Conservation (phyloP, 2,329 filamentous ascomycete species). For the Drechslerella stenobrocha region DNA sequence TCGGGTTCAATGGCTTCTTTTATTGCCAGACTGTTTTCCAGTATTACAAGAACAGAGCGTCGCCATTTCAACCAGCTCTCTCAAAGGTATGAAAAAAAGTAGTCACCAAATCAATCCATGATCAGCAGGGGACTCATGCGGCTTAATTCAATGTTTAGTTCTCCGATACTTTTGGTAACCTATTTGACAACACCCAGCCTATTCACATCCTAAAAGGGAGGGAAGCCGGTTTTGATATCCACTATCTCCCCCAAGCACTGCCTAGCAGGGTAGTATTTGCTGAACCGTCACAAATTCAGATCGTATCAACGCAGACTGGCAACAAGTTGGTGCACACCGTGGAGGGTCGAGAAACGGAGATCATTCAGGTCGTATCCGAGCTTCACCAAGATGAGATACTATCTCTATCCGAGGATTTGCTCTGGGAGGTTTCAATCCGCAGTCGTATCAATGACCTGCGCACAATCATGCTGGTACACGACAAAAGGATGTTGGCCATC, state of each 20-base stretch:
- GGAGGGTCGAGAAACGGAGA: conserved; percentile 52
- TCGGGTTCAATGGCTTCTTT: conserved; percentile 56
- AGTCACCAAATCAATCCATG: too few species aligned
- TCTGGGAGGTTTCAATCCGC: conserved; percentile 55
- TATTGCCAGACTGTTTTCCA: neutral
- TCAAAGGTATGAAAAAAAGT: too few species aligned
- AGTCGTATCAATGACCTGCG: conserved; percentile 57
- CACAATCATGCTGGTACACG: conserved; percentile 57
- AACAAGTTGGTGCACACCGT: conserved; percentile 16
- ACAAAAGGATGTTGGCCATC: conserved; percentile 58
- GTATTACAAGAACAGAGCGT: conserved; percentile 10
- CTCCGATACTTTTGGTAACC: conserved; percentile 53
- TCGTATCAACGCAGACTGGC: conserved; percentile 1
- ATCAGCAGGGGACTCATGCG: conserved; percentile 9
- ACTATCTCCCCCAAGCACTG: conserved; percentile 54
- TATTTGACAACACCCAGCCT: conserved; percentile 54
- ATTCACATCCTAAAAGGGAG: conserved; percentile 57
- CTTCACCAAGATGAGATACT: conserved; percentile 56
- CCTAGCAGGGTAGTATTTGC: conserved; percentile 36
- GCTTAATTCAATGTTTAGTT: conserved; percentile 53
- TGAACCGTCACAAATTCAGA: conserved; percentile 50
- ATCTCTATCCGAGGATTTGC: conserved; percentile 53
- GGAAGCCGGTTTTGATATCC: conserved; percentile 57
- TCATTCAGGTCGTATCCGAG: conserved; percentile 57
- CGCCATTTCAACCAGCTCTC: conserved; percentile 13